Base-by-base conservation (phyloP, 306 rosid genomes). In the Dalbergia oliveri region DNA sequence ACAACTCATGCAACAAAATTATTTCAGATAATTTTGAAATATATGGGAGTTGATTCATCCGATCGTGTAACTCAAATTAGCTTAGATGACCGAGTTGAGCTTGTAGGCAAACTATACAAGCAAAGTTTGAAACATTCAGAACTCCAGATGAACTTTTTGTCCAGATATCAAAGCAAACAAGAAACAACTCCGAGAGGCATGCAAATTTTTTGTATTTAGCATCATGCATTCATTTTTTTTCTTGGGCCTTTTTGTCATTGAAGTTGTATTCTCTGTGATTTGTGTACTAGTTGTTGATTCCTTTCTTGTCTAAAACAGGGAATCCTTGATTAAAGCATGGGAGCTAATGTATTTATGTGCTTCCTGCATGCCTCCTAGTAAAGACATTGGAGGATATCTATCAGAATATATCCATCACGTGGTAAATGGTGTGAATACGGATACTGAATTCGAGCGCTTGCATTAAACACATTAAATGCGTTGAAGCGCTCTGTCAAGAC, bases 321-420 rank as follows among this genome's bases (percentile, higher is more conserved):
- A 90, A 82, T 90, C 66, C 79, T 82, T 89, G 87, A 79, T 85
- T 63, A 94, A 90, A 87, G 92, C 97, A 78, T 94, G 98, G 98
- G 96, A 94, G 84, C 77, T 94, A 44, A 89, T 90, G 94, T 87
- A 87, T 77, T 75, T 90, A 53, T 90, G 95, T 77, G 92, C 89
- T 59, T 94, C 97, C 10, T 88, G 90, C 57, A 94, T 94, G 95
- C 95, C 98, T 79, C 98, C 98, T 33, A 88, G 90, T 81, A 94
- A 94, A 84, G 98, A 94, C 85, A 83, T 94, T 56, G 91, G 93
- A 43, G 96, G 88, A n/a, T 94, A 92, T 81, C 76, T 94, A 44
- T 91, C 97, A 3, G 98, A 94, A 83, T 91, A 92, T 88, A 85
- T 92, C 79, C 97, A 94, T 75, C 88, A 85, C 49, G 92, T 90